Percentiles rank a stretch among this genome's conserved stretches.
Conservation (phyloP, 768 basidiomycete species). For the Paxillus rubicundulus region DNA sequence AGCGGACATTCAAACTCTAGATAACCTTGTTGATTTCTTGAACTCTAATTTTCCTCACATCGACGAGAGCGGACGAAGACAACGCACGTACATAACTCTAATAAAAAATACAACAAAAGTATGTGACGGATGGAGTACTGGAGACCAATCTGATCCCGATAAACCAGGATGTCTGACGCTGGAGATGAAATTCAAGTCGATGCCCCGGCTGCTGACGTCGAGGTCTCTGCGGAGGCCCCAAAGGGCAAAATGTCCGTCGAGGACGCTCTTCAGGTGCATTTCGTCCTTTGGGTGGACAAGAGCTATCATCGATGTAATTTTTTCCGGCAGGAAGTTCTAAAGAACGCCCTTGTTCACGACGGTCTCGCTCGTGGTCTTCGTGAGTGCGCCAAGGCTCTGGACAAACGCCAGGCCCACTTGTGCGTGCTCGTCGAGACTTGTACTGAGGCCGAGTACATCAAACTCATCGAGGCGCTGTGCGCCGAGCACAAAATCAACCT, state of each 20-base stretch:
- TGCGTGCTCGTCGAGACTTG: slow-evolving; percentile 99
- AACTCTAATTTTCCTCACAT: slow-evolving; percentile 70
- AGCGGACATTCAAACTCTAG: slow-evolving; percentile 49
- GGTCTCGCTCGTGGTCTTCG: slow-evolving; percentile 97
- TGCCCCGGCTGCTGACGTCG: slow-evolving; percentile 59
- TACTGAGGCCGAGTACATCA: slow-evolving; percentile 99
- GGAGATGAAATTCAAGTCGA: slow-evolving; percentile 91
- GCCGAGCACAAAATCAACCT: slow-evolving; percentile 99
- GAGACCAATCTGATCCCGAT: neutral
- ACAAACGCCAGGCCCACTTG: slow-evolving; percentile 97
- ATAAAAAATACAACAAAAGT: slow-evolving; percentile 42
- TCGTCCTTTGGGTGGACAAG: neutral
- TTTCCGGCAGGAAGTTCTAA: slow-evolving; percentile 84
- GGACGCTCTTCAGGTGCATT: slow-evolving; percentile 80
- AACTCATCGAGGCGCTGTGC: slow-evolving; percentile 99
- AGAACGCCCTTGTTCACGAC: slow-evolving; percentile 97
- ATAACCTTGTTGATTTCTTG: slow-evolving; percentile 27
- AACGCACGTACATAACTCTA: slow-evolving; percentile 36
- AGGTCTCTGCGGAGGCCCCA: slow-evolving; percentile 85
- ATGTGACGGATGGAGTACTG: slow-evolving; percentile 17
- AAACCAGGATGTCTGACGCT: slow-evolving; percentile 89
- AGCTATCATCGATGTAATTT: neutral
- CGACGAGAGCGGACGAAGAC: slow-evolving; percentile 97
- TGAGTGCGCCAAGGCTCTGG: slow-evolving; percentile 96
- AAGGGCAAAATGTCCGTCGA: slow-evolving; percentile 96